Evolutionary conservation across 2,329 filamentous ascomycete species (phyloP), one percentile per base, ranked within the genome.

Genomic region (Penicillium verrucosum): DNA sequence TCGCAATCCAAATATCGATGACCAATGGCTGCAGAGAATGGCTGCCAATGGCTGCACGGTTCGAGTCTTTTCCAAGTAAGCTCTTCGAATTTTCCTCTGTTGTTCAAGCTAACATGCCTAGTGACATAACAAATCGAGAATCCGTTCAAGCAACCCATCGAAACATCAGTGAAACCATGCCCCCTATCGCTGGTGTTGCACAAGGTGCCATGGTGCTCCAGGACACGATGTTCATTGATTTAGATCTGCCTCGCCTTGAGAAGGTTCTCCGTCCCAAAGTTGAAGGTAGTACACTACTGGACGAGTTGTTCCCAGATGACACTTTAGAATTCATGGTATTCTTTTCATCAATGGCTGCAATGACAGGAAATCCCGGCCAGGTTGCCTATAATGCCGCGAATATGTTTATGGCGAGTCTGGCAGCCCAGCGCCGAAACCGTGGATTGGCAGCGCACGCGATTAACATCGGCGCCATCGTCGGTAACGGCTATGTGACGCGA

Each of bases 301-400:
- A 65, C 36, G 64, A 66, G 27, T 44, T 66, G 0, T 65, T 65
- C 54, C 48, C 60, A 7, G 57, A 69, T 56, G 38, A 65, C 59
- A 50, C 64, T 40, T 65, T 80, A 9, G 77, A 79, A 51, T 80
- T 79, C 60, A 78, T 79, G 63, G 60, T 80, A 16, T 63, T 76
- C 27, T 63, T 78, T 6, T 77, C 75, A 0, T 79, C 76, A 0
- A 61, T 73, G 12, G 66, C 68, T 18, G 70, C 72, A 2, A 65
- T 74, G 10, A 63, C 77, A 30, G 70, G 73, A 9, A 66, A 68
- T 41, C 56, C 65, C 12, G 65, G 66, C 21, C 66, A 77, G 45
- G 68, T 70, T 1, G 70, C 68, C 4, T 79, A 79, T 49, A 72
- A 73, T 12, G 72, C 75, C 5, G 76, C 69, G 1, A 75, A 74